phyloP scores from a whole-genome alignment of 1,139 yeast species.

The Geotrichum macrosporum region DNA sequence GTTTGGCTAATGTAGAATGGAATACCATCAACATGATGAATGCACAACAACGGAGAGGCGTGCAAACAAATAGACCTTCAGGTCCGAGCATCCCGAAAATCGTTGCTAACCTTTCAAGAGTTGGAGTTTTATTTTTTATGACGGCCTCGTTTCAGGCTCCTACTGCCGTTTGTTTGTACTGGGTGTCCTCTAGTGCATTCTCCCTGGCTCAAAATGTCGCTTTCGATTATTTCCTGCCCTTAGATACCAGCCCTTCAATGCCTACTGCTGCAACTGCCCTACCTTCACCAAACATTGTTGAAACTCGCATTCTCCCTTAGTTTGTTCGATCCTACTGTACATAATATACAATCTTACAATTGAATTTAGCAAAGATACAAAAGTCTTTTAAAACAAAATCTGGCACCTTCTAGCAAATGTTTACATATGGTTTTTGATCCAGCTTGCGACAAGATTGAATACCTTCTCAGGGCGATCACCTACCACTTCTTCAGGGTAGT shows the following conservation, averaged over 20 bases:
- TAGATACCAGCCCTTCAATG: slow-evolving; percentile 18
- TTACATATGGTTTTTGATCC: slow-evolving; percentile 22
- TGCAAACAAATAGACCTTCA: slow-evolving; percentile 39
- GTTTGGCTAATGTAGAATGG: slow-evolving; percentile 80
- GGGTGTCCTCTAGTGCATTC: slow-evolving; percentile 78
- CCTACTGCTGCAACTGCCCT: slow-evolving; percentile 16
- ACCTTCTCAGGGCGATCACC: slow-evolving; percentile 37
- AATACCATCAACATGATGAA: slow-evolving; percentile 52
- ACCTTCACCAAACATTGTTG: slow-evolving; percentile 9
- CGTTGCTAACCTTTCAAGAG: slow-evolving; percentile 61
- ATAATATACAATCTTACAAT: too few species aligned
- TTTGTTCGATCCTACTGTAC: neutral
- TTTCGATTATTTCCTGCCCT: slow-evolving; percentile 64
- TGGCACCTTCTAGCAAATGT: neutral
- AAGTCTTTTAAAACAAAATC: too few species aligned
- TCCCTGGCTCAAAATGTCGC: slow-evolving; percentile 71
- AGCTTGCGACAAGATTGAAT: slow-evolving; percentile 27
- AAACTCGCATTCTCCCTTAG: slow-evolving; percentile 7
- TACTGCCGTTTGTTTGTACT: slow-evolving; percentile 68
- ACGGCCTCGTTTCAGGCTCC: slow-evolving; percentile 86
- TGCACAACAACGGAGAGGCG: slow-evolving; percentile 29
- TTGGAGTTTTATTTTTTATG: slow-evolving; percentile 75
- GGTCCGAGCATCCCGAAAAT: slow-evolving; percentile 56
- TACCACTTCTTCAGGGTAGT: slow-evolving; percentile 34
- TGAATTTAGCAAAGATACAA: too few species aligned